These are phyloP conservation scores for Myxozyma neglecta DNA, from an alignment of 805 yeast genomes.

Conservation along the genomic window DNA sequence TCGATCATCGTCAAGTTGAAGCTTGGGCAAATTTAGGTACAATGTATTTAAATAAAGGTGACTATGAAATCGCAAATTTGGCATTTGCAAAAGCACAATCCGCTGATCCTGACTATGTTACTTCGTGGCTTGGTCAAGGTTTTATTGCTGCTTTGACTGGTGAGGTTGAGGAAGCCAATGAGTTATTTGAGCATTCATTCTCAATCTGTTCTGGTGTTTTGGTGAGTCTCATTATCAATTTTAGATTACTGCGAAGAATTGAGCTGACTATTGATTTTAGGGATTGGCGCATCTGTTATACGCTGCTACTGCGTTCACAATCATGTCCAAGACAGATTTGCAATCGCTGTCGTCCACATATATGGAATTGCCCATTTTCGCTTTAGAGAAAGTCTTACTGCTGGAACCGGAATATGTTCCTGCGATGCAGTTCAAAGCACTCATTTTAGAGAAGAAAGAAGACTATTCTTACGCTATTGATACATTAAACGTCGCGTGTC, in stretches of 20 bases:
- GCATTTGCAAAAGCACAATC: conserved; percentile 75
- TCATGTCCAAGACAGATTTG: conserved; percentile 32
- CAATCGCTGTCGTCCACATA: conserved; percentile 27
- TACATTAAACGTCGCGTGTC: conserved; percentile 50
- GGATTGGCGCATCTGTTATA: conserved; percentile 70
- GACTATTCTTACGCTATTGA: conserved; percentile 56
- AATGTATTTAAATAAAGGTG: conserved; percentile 67
- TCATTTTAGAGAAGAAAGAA: conserved; percentile 63
- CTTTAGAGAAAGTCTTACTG: conserved; percentile 53
- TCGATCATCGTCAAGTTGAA: conserved; percentile 64
- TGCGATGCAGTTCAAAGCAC: conserved; percentile 37
- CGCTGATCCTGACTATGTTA: conserved; percentile 70
- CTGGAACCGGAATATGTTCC: conserved; percentile 40
- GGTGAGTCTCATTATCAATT: conserved; percentile 1
- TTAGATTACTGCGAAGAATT: background rate
- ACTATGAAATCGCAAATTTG: conserved; percentile 67
- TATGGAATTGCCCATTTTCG: conserved; percentile 16
- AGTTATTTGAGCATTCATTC: conserved; percentile 74
- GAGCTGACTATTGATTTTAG: background rate
- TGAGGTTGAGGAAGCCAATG: conserved; percentile 50
- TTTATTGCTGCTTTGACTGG: conserved; percentile 45
- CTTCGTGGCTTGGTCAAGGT: conserved; percentile 88
- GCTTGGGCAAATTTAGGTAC: conserved; percentile 84
- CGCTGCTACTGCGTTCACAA: conserved; percentile 54
- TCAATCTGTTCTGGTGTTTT: conserved; percentile 72